Conservation (phyloP, 495 filamentous ascomycete genomes). For the Penicillium diatomitis region DNA sequence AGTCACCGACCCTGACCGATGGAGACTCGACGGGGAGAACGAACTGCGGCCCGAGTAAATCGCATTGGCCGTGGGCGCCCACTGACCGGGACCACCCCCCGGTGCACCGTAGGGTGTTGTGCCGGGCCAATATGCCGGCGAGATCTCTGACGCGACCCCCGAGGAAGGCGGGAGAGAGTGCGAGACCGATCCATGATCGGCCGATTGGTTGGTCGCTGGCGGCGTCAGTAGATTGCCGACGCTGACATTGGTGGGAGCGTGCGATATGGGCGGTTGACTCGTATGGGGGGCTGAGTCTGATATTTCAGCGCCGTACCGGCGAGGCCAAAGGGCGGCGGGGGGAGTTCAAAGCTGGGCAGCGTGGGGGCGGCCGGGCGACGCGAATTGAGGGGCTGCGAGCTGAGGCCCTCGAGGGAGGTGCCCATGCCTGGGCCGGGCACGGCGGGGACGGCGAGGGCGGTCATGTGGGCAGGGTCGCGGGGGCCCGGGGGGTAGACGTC, state of each 20-base stretch:
- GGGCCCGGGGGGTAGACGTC: conserved; percentile 27
- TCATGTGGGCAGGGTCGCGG: conserved; percentile 30
- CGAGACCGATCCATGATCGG: conserved; percentile 45
- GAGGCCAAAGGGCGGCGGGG: conserved; percentile 38
- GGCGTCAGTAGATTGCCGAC: conserved; percentile 55
- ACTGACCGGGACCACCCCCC: conserved; percentile 20
- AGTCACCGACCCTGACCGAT: conserved; percentile 35
- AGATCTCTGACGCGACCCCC: conserved; percentile 38
- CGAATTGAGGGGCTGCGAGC: conserved; percentile 42
- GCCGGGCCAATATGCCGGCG: conserved; percentile 39
- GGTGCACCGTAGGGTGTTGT: conserved; percentile 45
- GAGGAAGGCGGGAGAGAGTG: conserved; percentile 38
- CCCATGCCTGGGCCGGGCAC: conserved; percentile 39
- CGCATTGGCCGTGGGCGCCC: conserved; percentile 32
- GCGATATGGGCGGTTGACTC: conserved; percentile 22
- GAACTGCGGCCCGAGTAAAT: conserved; percentile 35
- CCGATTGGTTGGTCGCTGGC: conserved; percentile 49
- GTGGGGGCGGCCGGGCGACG: conserved; percentile 52
- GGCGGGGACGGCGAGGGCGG: conserved; percentile 36
- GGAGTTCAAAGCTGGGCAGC: conserved; percentile 55
- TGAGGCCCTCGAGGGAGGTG: conserved; percentile 33
- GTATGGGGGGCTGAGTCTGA: conserved; percentile 14
- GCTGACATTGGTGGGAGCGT: conserved; percentile 41
- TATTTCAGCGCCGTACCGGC: conserved; percentile 31
- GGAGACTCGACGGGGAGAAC: conserved; percentile 47